Base-by-base conservation (phyloP, 495 filamentous ascomycete genomes). In the Penicillium antarcticum region DNA sequence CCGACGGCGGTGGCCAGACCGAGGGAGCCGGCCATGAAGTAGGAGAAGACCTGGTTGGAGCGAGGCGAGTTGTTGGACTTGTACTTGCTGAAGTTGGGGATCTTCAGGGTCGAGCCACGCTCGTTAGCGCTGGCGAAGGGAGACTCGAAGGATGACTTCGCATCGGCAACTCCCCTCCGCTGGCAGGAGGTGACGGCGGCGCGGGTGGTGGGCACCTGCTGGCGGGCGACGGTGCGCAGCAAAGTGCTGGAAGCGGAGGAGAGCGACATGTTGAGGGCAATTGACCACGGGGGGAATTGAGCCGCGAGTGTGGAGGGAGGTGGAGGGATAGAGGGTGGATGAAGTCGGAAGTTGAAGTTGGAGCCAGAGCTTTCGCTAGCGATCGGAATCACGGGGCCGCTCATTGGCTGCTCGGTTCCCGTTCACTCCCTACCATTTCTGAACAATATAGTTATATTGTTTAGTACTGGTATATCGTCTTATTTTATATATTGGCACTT, bases 11-110 rank as follows among this genome's bases (percentile, higher is more conserved):
- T 80, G 67, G 95, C 81, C 62, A 91, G 82, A 65, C 94, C 95
- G 80, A 97, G 87, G 17, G 92, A 85, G 57, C 94, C 94, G 52
- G 92, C 94, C 89, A 97, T 94, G 76, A 97, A 99, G 82, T 99
- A 99, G 60, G 82, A 81, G 75, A 96, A 95, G 59, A 95, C 79
- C 75, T 88, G 84, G 74, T 96, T 96, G 52, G 75, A 71, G 63
- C 77, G 80, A 48, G 81, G 67, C 47, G 72, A 65, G 54, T 70
- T 75, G 67, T 83, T 86, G 70, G 80, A 83, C 76, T 81, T 75
- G 77, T 99, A 99, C 67, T 92, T 87, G 68, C 79, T 78, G 73
- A 95, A 99, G 73, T 88, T 86, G 53, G 95, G 95, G 63, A 97
- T 84, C 69, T 88, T 88, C 66, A 78, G 74, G 50, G 85, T 85